Base-by-base conservation (phyloP, 2,329 filamentous ascomycete genomes). In the Sclerotinia trifoliorum region DNA sequence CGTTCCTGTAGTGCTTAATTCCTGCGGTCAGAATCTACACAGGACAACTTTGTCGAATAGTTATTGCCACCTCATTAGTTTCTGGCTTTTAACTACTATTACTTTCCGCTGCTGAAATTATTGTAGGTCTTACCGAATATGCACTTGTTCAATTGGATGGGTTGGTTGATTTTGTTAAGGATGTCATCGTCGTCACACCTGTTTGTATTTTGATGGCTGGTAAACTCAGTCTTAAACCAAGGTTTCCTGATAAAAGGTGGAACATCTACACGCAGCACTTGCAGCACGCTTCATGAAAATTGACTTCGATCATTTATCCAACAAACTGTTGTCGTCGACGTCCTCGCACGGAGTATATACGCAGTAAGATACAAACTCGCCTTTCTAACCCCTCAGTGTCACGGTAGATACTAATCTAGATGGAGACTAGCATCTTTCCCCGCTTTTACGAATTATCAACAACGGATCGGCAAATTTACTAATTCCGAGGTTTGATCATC, bases 401-500 rank as follows among this genome's bases (percentile, higher is more conserved):
- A 32, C 29, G 35, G 11, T 35, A 15, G 15, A 26, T 26, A 19
- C 60, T 51, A 63, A 49, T 63, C 60, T 63, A 26, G 3, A 63
- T 51, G 7, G 32, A 24, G 60, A n/a, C 17, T 63, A 63, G 60
- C 46, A 57, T 42, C 1, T 3, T 26, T n/a, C 46, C 46, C 60
- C 60, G 60, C 60, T 42, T 63, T 62, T 51, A 5, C 29, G 15
- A 39, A 39, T 21, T n/a, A 29, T 21, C 35, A 39, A 39, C 29
- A 21, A 51, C 29, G 29, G 46, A 61, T n/a, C 48, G 35, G 48
- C 44, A 51, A 62, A 51, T 29, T 51, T 51, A 26, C 46, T 39
- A 51, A 21, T 15, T 49, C 46, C 32, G 60, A 62, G 15, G 29
- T 62, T 39, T 32, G 29, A 32, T 52, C 65, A 71, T 71, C 69